Evolutionary conservation across 148 eudicot species (phyloP).

Genomic region (Simmondsia chinensis): DNA sequence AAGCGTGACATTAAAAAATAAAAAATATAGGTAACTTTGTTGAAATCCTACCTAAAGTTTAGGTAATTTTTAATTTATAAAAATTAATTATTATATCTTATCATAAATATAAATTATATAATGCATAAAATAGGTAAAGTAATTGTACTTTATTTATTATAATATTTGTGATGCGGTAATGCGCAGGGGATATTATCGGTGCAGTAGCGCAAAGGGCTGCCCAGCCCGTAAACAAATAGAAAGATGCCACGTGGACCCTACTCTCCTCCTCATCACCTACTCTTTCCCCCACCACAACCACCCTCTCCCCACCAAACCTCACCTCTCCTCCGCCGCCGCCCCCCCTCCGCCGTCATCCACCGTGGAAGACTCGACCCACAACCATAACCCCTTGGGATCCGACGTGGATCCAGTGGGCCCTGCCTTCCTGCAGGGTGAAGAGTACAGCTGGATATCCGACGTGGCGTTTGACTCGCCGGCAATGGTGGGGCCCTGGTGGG

Average conservation of each 20-base stretch:
- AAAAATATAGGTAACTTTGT: too few species aligned
- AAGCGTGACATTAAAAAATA: too few species aligned
- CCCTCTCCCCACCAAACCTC: conserved; percentile 6
- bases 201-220: conserved; percentile 37
- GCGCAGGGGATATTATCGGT: conserved; percentile 41
- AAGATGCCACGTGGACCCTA: conserved; percentile 24
- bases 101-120: too few species aligned
- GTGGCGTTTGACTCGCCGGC: conserved; percentile 9
- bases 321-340: conserved; percentile 5
- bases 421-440: too few species aligned
- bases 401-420: too few species aligned
- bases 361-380: background rate
- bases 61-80: too few species aligned
- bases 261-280: conserved; percentile 28
- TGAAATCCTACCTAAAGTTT: too few species aligned
- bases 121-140: too few species aligned
- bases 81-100: too few species aligned
- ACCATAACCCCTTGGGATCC: too few species aligned
- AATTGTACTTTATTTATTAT: too few species aligned
- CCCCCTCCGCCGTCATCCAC: background rate
- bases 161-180: too few species aligned
- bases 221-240: conserved; percentile 37
- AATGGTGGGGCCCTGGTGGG: conserved; percentile 8
- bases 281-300: conserved; percentile 31
- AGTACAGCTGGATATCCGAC: conserved; percentile 15